These are phyloP conservation scores for Coemansia sp. DNA, from an alignment of 192 early-diverging fungal species.

Conservation along the genomic window DNA sequence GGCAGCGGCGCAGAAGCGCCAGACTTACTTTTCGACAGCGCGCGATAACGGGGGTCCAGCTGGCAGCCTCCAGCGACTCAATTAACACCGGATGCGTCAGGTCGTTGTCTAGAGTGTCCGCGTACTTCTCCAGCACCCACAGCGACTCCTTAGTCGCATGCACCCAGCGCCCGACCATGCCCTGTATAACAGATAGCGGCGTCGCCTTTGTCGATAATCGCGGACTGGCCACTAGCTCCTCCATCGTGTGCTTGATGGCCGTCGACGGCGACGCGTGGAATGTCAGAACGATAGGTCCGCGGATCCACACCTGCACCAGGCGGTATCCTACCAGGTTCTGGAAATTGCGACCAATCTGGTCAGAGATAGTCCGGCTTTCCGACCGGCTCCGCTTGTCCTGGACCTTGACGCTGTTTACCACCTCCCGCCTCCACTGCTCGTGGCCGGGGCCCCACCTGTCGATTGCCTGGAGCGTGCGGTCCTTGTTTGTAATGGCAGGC, in stretches of 20 bases:
- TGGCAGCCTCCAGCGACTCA: slow-evolving; percentile 29
- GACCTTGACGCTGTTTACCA: slow-evolving; percentile 6
- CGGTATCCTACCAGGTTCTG: slow-evolving; percentile 42
- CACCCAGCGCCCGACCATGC: slow-evolving; percentile 32
- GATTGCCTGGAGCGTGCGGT: slow-evolving; percentile 18
- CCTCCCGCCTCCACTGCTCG: slow-evolving; percentile 41
- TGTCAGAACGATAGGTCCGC: slow-evolving; percentile 35
- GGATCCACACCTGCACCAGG: slow-evolving; percentile 37
- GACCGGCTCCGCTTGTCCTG: slow-evolving; percentile 4
- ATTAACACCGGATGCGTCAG: slow-evolving; percentile 29
- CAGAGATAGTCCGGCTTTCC: slow-evolving; percentile 13
- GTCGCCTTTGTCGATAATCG: not conserved
- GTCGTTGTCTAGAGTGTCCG: slow-evolving; percentile 39
- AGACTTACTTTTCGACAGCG: slow-evolving; percentile 47
- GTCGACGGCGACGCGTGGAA: slow-evolving; percentile 20
- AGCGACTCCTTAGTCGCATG: slow-evolving; percentile 15
- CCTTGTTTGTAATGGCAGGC: slow-evolving; percentile 23
- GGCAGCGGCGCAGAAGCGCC: slow-evolving; percentile 47
- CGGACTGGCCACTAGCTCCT: slow-evolving; percentile 4
- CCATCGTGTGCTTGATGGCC: slow-evolving; percentile 7
- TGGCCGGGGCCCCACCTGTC: slow-evolving; percentile 33
- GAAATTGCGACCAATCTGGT: slow-evolving; percentile 26
- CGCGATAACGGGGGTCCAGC: slow-evolving; percentile 48
- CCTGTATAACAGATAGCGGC: slow-evolving; percentile 21
- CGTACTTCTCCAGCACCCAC: slow-evolving; percentile 20